These are phyloP conservation scores for Babesia bovis DNA, from an alignment of 169 alveolate genomes.

Conservation along the genomic window DNA sequence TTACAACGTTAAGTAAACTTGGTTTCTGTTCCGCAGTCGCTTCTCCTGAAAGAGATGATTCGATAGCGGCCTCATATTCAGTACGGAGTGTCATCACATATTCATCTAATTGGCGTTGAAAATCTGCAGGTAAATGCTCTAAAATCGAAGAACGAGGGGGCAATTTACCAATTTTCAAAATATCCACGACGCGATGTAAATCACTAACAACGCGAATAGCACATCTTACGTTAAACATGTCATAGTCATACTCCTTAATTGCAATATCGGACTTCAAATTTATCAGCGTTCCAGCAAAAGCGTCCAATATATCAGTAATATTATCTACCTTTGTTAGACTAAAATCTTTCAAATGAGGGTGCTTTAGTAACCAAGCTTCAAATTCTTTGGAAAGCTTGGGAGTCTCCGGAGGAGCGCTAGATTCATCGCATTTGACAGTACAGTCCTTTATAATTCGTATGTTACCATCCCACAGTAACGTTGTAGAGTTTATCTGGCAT, in stretches of 20 bases:
- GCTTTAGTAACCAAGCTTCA: slow-evolving; percentile 25
- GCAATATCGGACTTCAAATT: slow-evolving; percentile 5
- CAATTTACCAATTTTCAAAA: neutral
- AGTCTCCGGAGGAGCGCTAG: neutral
- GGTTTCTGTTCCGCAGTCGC: neutral
- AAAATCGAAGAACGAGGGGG: slow-evolving; percentile 14
- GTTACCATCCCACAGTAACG: slow-evolving; percentile 25
- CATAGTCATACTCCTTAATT: slow-evolving; percentile 3
- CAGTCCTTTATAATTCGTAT: slow-evolving; percentile 8
- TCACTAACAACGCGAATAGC: slow-evolving; percentile 39
- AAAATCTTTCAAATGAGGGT: slow-evolving; percentile 8
- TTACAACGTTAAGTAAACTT: slow-evolving; percentile 42
- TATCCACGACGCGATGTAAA: slow-evolving; percentile 6
- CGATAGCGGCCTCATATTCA: neutral
- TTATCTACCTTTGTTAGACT: neutral
- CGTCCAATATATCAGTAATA: slow-evolving; percentile 11
- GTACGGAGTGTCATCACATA: neutral
- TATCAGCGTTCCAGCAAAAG: slow-evolving; percentile 3
- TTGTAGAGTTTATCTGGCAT: neutral
- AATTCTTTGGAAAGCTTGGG: slow-evolving; percentile 11
- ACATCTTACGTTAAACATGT: slow-evolving; percentile 20
- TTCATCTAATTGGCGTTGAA: neutral
- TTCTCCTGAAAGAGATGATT: slow-evolving; percentile 4
- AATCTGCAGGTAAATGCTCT: slow-evolving; percentile 16
- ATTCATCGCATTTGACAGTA: neutral